Evolutionary conservation across 495 filamentous ascomycete species (phyloP).

Genomic region (Neurospora sp.): DNA sequence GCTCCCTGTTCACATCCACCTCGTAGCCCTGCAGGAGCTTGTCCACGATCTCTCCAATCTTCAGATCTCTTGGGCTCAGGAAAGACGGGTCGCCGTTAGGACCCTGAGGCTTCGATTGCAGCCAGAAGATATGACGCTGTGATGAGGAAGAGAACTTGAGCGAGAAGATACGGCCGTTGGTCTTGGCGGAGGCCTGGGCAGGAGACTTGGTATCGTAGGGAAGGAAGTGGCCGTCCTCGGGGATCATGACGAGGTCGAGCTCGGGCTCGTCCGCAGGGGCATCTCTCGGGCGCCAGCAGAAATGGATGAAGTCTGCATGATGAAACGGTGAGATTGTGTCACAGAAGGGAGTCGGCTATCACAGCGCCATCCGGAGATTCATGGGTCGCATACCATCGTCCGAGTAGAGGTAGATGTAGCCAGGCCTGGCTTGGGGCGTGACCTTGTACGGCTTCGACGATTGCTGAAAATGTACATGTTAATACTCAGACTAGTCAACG

Average conservation of each 20-base stretch:
- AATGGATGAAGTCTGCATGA: conserved; percentile 67
- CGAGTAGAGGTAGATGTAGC: conserved; percentile 86
- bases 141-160: conserved; percentile 94
- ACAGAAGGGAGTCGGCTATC: background rate
- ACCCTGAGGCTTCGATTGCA: conserved; percentile 81
- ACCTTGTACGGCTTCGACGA: conserved; percentile 54
- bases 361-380: background rate
- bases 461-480: conserved; percentile 30
- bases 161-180: conserved; percentile 83
- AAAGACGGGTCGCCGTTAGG: conserved; percentile 58
- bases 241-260: conserved; percentile 80
- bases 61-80: conserved; percentile 72
- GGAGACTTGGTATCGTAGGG: conserved; percentile 55
- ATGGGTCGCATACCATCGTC: conserved; percentile 61
- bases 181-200: conserved; percentile 44
- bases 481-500: background rate
- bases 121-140: conserved; percentile 86
- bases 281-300: conserved; percentile 75
- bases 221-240: conserved; percentile 74
- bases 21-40: conserved; percentile 76
- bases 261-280: conserved; percentile 55
- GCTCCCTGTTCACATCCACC: conserved; percentile 71
- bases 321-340: conserved; percentile 10
- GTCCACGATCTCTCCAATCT: conserved; percentile 78
- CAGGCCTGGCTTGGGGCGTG: conserved; percentile 56